Conservation (phyloP, 108 stramenopile genomes). For the Conticribra guillardii region DNA sequence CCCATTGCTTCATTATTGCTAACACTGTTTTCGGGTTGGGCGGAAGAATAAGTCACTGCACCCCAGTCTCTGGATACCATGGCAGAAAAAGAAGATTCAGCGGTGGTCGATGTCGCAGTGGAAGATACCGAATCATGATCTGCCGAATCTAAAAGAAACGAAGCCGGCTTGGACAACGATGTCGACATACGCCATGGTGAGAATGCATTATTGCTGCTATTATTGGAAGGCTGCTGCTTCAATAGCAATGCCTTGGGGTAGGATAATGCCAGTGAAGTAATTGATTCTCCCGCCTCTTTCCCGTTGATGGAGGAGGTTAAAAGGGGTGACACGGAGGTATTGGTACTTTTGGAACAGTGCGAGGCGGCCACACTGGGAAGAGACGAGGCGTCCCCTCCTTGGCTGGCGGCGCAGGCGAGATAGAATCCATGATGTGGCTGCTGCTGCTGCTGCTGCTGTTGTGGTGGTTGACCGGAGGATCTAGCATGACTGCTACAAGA, state of each 20-base stretch:
- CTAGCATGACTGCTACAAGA: conserved; percentile 1
- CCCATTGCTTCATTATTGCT: no score
- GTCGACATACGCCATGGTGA: no score
- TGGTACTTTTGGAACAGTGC: no score
- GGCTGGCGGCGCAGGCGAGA: no score
- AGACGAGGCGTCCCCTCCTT: no score
- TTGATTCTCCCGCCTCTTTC: conserved; percentile 2
- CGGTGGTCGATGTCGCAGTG: conserved; percentile 37
- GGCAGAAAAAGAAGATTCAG: conserved; percentile 22
- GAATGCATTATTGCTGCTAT: no score
- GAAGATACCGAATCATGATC: conserved; percentile 49
- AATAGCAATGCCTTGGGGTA: conserved; percentile 32
- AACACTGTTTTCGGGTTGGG: no score
- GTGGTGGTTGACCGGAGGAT: neutral
- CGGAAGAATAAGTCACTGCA: neutral
- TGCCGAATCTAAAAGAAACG: conserved; percentile 19
- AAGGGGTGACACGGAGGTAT: neutral
- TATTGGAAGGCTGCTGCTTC: no score
- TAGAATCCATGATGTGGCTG: no score
- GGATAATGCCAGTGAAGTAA: conserved; percentile 36
- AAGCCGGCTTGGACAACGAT: conserved; percentile 22
- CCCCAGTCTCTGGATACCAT: conserved; percentile 49
- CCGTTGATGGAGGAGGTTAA: neutral
- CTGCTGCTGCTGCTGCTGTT: no score
- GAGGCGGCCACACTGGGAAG: no score